A percentile compares a stretch with the other conserved stretches of the same genome.
phyloP scores from a whole-genome alignment of 1,284 basidiomycete genomes.

The Austroboletus niveus region DNA sequence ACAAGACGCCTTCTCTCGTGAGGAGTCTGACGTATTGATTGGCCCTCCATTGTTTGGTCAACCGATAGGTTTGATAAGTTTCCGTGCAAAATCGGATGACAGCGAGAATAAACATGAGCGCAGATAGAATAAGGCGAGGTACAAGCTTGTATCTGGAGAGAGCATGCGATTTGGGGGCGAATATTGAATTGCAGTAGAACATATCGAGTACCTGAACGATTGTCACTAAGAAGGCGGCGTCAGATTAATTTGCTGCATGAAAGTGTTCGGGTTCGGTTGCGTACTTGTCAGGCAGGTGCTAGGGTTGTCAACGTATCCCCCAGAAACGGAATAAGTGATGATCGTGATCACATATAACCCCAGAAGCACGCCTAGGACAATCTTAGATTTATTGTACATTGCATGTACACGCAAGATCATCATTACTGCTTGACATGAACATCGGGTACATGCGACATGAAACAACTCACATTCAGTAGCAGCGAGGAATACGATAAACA shows the following conservation, averaged over 20 bases:
- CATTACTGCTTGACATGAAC: conserved; percentile 10
- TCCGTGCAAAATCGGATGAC: conserved; percentile 13
- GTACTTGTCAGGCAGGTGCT: conserved; percentile 11
- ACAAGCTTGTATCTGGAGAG: conserved; percentile 14
- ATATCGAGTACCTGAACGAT: conserved; percentile 10
- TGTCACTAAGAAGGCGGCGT: conserved; percentile 12
- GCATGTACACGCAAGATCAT: conserved; percentile 28
- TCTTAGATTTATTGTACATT: conserved; percentile 22
- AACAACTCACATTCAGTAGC: conserved; percentile 18
- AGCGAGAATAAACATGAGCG: conserved; percentile 15
- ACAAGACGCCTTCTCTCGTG: conserved; percentile 12
- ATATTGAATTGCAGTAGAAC: conserved; percentile 15
- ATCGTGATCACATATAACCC: conserved; percentile 10
- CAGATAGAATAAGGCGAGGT: conserved; percentile 16
- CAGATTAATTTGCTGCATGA: background rate
- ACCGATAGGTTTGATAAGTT: conserved; percentile 9
- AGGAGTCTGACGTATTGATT: conserved; percentile 18
- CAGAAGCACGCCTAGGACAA: conserved; percentile 17
- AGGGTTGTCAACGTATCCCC: conserved; percentile 11
- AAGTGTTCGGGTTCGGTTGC: background rate
- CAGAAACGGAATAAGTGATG: conserved; percentile 3
- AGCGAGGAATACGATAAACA: conserved; percentile 19
- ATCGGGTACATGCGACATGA: background rate
- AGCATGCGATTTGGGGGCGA: background rate
- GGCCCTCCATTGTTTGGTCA: conserved; percentile 9